These are phyloP conservation scores for Arthroderma uncinatum DNA, from an alignment of 2,329 filamentous ascomycete genomes.

Conservation along the genomic window DNA sequence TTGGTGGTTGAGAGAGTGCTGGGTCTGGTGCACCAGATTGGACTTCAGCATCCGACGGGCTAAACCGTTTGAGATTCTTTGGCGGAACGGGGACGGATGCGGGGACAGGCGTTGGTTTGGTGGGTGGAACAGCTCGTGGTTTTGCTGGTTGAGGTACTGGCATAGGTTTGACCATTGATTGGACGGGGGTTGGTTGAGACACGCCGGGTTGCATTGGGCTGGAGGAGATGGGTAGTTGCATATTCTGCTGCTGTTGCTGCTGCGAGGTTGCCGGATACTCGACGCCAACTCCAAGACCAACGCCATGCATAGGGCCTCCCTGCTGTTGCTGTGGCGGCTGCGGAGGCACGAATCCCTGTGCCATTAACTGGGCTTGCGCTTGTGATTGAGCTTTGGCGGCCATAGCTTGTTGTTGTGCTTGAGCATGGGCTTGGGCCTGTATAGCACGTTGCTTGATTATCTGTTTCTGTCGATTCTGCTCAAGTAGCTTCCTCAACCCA, in stretches of 20 bases:
- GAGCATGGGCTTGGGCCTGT: slow-evolving; percentile 19
- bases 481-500: slow-evolving; percentile 29
- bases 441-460: slow-evolving; percentile 18
- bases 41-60: slow-evolving; percentile 38
- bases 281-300: not conserved
- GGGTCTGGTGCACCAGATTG: slow-evolving; percentile 24
- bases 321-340: slow-evolving; percentile 18
- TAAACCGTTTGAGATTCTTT: slow-evolving; percentile 34
- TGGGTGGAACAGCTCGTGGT: slow-evolving; percentile 19
- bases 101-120: slow-evolving; percentile 19
- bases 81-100: slow-evolving; percentile 9
- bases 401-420: slow-evolving; percentile 7
- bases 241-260: not conserved
- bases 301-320: not conserved
- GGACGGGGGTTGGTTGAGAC: not conserved
- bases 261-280: not conserved
- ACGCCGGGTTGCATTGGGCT: slow-evolving; percentile 3
- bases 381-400: slow-evolving; percentile 17
- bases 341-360: slow-evolving; percentile 15
- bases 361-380: slow-evolving; percentile 20
- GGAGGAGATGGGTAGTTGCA: not conserved
- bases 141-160: slow-evolving; percentile 14
- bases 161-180: slow-evolving; percentile 1
- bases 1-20: slow-evolving; percentile 17
- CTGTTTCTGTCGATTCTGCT: slow-evolving; percentile 28